Conservation (phyloP, 495 filamentous ascomycete genomes). For the Sphaerosporella brunnea region DNA sequence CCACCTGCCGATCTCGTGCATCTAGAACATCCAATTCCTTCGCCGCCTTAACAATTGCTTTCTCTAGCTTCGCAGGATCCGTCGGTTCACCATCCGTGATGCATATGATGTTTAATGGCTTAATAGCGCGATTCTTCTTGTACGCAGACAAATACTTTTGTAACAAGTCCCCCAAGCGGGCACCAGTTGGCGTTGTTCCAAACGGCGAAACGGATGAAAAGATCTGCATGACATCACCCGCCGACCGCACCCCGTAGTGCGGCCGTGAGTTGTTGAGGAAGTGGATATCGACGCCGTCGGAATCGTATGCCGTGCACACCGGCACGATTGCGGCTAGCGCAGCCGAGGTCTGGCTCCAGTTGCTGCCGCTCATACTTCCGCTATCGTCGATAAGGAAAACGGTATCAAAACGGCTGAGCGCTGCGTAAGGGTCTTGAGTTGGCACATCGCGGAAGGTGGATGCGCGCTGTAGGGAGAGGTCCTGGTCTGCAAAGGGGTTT, state of each 20-base stretch:
- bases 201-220: slow-evolving; percentile 12
- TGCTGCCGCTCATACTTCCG: slow-evolving; percentile 57
- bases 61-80: slow-evolving; percentile 50
- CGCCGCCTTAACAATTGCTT: slow-evolving; percentile 48
- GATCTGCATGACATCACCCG: slow-evolving; percentile 11
- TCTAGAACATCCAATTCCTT: slow-evolving; percentile 49
- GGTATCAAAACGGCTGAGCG: slow-evolving; percentile 70
- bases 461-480: neutral
- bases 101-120: slow-evolving; percentile 83
- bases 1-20: slow-evolving; percentile 69
- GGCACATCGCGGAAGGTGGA: neutral
- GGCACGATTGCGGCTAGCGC: slow-evolving; percentile 65
- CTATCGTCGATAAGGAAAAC: slow-evolving; percentile 89
- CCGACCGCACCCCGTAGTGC: slow-evolving; percentile 5
- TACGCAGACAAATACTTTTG: slow-evolving; percentile 12
- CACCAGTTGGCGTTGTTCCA: slow-evolving; percentile 19
- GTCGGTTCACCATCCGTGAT: slow-evolving; percentile 79
- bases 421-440: slow-evolving; percentile 46
- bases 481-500: too few species aligned
- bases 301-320: slow-evolving; percentile 67
- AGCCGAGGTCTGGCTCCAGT: slow-evolving; percentile 57
- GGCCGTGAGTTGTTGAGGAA: slow-evolving; percentile 53
- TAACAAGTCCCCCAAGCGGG: slow-evolving; percentile 13
- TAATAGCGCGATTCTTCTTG: slow-evolving; percentile 28
- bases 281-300: slow-evolving; percentile 80